Base-by-base conservation (phyloP, 2,329 filamentous ascomycete genomes). In the Ophiostoma novo-ulmi region DNA sequence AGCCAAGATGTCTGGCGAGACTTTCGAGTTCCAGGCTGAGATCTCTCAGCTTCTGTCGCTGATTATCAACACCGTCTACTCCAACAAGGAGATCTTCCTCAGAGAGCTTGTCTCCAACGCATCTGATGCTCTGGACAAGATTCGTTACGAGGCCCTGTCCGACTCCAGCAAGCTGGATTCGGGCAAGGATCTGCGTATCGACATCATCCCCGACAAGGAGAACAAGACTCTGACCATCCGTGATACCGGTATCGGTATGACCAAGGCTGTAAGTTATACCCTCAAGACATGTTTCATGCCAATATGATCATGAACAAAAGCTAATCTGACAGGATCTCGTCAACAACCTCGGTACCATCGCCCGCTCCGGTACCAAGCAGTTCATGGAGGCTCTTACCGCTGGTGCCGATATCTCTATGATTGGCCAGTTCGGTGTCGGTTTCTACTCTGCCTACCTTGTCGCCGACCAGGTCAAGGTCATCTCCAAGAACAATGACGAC, bases 41-140 rank as follows among this genome's bases (percentile, higher is more conserved):
- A 99, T 99, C 82, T 98, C 94, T 91, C 95, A 99, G 92, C 92
- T 99, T 76, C 91, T 99, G 81, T 93, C 91, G 77, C 92, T 99
- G 82, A 99, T 99, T 85, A 99, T 99, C 89, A 99, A 99, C 92
- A 98, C 95, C 76, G 95, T 99, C 86, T 99, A 98, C 89, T 97
- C 94, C 78, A 99, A 99, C 91, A 99, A 99, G 89, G 95, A 98
- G 86, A 98, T 99, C 82, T 99, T 99, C 90, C 86, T 99, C 79
- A 88, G 95, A 91, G 95, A 99, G 86, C 82, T 99, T 78, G 92
- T 99, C 80, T 98, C 95, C 85, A 99, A 99, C 85, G 91, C 91
- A 80, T 98, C 94, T 79, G 95, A 99, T 91, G 95, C 95, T 73
- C 89, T 99, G 78, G 95, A 99, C 91, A 99, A 99, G 91, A 97